phyloP scores from a whole-genome alignment of 148 eudicot species.

The Selenicereus undatus region DNA sequence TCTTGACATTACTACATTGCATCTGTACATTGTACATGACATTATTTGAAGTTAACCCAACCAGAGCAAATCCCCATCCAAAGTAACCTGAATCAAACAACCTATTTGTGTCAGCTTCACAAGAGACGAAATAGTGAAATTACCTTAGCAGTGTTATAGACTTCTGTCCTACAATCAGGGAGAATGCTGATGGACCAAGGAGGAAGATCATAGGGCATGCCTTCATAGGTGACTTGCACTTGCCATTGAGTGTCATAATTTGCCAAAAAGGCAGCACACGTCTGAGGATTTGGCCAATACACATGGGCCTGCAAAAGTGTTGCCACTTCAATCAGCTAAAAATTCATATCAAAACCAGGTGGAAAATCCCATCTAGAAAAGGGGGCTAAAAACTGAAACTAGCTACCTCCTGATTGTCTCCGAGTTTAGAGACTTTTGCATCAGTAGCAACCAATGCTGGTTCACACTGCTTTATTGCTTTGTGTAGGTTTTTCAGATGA shows the following conservation, averaged over 20 bases:
- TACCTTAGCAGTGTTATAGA: conserved; percentile 87
- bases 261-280: conserved; percentile 85
- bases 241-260: conserved; percentile 57
- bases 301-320: conserved; percentile 50
- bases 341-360: no score
- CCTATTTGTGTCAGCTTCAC: not conserved
- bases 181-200: conserved; percentile 97
- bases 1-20: no score
- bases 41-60: no score
- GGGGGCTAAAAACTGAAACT: no score
- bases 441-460: conserved; percentile 67
- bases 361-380: no score
- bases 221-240: conserved; percentile 49
- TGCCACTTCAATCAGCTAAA: not conserved
- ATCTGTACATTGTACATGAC: no score
- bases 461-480: conserved; percentile 81
- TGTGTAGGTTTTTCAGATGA: conserved; percentile 76
- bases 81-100: not conserved
- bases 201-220: conserved; percentile 57
- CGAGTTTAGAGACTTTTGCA: conserved; percentile 56
- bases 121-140: not conserved
- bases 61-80: no score
- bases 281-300: conserved; percentile 48
- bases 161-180: conserved; percentile 77
- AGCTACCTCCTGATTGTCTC: conserved; percentile 71